Base-by-base conservation (phyloP, 805 yeast species). In the Allodekkera sacchari region DNA sequence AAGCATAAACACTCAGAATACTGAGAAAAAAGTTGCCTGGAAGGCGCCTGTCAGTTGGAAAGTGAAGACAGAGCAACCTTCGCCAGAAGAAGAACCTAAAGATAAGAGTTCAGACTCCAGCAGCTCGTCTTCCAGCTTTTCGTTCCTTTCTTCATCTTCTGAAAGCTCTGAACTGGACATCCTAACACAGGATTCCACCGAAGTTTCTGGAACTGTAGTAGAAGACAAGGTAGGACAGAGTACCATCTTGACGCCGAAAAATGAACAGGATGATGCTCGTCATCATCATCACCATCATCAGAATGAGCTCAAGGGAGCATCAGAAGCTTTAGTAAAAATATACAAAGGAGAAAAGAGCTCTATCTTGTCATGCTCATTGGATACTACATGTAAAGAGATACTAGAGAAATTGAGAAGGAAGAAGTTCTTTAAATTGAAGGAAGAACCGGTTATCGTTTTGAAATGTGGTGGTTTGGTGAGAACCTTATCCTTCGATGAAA, bases 331-430 rank as follows among this genome's bases (percentile, higher is more conserved):
- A 0, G 50, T 89, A 15, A 74, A 95, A 38, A 77, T 89, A 2
- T 87, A 82, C 59, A 75, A 81, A 36, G 82, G 76, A 32, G 94
- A 83, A 36, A 88, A 85, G 42, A 81, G 92, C 11, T 65, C 77
- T 0, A 83, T 95, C 1, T 60, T 89, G 14, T 74, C 87, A 11
- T 79, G 94, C 48, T 74, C 89, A 0, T 66, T 82, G 21, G 83
- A 80, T 36, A 81, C 87, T 2, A 74, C 89, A 0, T 83, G 85
- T 0, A 68, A 74, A 6, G 94, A 85, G 29, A 59, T 92, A 32
- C 61, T 89, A 24, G 74, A 71, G 20, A 67, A 71, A 29, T 70
- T 85, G 16, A 83, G 82, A 41, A 74, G 82, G 37, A 88, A 89
- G 55, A 81, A 87, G 47, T 82, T 82, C 44, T 57, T 82, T 32